Percentiles rank a stretch among this genome's conserved stretches.
Evolutionary conservation across 139 green algal species (phyloP).

Genomic region (Tetradesmus obliquus): DNA sequence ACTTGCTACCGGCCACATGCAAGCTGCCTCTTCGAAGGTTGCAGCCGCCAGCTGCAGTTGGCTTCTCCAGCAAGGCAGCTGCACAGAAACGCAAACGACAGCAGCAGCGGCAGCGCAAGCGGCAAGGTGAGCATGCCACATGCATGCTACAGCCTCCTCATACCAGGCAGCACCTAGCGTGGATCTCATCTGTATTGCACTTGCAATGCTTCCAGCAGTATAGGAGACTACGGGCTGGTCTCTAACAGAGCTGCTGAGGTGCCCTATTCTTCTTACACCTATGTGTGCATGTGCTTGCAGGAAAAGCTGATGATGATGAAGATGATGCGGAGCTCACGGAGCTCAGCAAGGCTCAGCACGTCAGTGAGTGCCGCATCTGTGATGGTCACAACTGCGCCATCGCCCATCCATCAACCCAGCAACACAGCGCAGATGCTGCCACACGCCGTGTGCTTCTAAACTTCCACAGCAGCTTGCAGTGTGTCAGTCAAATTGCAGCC

Average conservation of each 20-base stretch:
- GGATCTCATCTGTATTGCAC: too few species aligned
- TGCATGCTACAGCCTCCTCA: background rate
- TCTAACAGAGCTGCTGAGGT: too few species aligned
- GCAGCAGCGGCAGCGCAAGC: background rate
- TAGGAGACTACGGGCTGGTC: too few species aligned
- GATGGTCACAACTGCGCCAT: too few species aligned
- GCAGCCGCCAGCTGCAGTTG: background rate
- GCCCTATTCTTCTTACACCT: too few species aligned
- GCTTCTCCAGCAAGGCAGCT: background rate
- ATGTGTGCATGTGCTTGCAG: background rate
- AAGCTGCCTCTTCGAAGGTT: background rate
- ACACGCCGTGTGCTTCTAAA: too few species aligned
- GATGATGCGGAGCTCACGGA: conserved; percentile 29
- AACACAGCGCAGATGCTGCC: too few species aligned
- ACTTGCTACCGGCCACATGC: background rate
- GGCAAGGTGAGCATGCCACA: background rate
- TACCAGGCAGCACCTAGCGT: background rate
- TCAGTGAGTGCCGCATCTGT: background rate
- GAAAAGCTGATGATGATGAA: background rate
- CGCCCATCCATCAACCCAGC: too few species aligned
- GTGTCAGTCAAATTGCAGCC: too few species aligned
- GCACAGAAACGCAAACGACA: background rate
- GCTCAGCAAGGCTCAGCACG: conserved; percentile 8
- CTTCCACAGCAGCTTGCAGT: too few species aligned
- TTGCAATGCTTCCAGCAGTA: too few species aligned